A percentile compares a stretch with the other conserved stretches of the same genome.
Conservation (phyloP, 148 eudicot genomes). For the Linanthus parryae region DNA sequence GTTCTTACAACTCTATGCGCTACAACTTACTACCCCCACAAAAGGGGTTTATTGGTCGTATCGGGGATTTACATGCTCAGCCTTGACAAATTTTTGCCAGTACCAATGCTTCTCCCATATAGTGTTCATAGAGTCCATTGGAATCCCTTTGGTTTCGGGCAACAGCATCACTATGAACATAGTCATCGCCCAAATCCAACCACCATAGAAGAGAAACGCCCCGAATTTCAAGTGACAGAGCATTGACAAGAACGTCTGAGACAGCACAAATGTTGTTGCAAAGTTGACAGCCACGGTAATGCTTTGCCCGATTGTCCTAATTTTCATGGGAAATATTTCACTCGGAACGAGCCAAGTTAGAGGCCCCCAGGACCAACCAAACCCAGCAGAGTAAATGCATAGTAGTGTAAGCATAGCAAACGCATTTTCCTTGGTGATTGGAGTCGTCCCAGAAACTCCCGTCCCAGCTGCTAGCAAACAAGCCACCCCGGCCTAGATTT, state of each 20-base stretch:
- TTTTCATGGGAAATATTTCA: constrained; percentile 39
- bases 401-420: constrained; percentile 18
- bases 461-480: constrained; percentile 14
- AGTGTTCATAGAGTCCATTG: constrained; percentile 37
- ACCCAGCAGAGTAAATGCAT: constrained; percentile 28
- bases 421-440: constrained; percentile 5
- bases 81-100: constrained; percentile 38
- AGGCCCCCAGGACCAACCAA: constrained; percentile 57
- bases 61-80: no score
- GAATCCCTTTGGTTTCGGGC: constrained; percentile 51
- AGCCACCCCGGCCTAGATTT: no score
- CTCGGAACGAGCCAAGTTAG: constrained; percentile 37
- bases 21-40: no score
- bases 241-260: constrained; percentile 48
- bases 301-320: constrained; percentile 41
- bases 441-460: constrained; percentile 6
- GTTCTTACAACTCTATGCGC: no score
- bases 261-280: constrained; percentile 32
- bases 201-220: constrained; percentile 42
- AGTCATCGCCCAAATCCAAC: constrained; percentile 40
- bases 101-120: constrained; percentile 57
- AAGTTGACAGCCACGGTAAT: constrained; percentile 36
- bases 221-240: constrained; percentile 44
- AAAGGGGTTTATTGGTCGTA: no score
- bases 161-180: constrained; percentile 33